These are phyloP conservation scores for Hemileccinum impolitum DNA, from an alignment of 768 basidiomycete species.

Conservation along the genomic window DNA sequence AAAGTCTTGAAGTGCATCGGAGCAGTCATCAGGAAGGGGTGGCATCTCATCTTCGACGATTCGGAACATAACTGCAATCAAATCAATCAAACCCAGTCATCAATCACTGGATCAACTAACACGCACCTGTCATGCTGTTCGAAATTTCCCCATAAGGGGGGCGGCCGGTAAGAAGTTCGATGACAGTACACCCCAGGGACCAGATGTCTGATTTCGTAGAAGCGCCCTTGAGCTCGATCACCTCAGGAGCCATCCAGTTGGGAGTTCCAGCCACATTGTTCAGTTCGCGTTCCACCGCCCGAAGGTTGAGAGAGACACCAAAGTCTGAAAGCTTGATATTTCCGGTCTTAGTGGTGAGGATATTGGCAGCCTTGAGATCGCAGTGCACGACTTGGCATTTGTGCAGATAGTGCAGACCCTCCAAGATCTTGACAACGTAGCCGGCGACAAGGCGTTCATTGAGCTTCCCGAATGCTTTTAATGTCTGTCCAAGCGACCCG, in stretches of 20 bases:
- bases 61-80: slow-evolving; percentile 81
- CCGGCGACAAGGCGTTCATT: slow-evolving; percentile 89
- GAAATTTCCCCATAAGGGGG: slow-evolving; percentile 90
- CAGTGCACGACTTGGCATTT: slow-evolving; percentile 90
- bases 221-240: slow-evolving; percentile 92
- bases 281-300: slow-evolving; percentile 82
- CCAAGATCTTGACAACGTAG: slow-evolving; percentile 95
- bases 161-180: slow-evolving; percentile 88
- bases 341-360: slow-evolving; percentile 96
- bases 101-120: slow-evolving; percentile 1
- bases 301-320: slow-evolving; percentile 93
- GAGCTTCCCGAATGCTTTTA: slow-evolving; percentile 91
- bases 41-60: slow-evolving; percentile 94
- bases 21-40: slow-evolving; percentile 77
- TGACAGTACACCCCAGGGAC: slow-evolving; percentile 92
- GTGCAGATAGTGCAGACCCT: slow-evolving; percentile 93
- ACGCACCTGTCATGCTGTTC: slow-evolving; percentile 85
- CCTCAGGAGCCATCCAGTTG: slow-evolving; percentile 99
- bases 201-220: slow-evolving; percentile 93
- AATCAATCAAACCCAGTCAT: background rate
- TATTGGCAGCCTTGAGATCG: slow-evolving; percentile 97
- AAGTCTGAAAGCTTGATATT: slow-evolving; percentile 98
- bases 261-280: slow-evolving; percentile 92
- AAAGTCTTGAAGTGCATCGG: slow-evolving; percentile 76
- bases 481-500: slow-evolving; percentile 88